phyloP scores from a whole-genome alignment of 2,329 filamentous ascomycete species.

The Aureobasidium sp. region DNA sequence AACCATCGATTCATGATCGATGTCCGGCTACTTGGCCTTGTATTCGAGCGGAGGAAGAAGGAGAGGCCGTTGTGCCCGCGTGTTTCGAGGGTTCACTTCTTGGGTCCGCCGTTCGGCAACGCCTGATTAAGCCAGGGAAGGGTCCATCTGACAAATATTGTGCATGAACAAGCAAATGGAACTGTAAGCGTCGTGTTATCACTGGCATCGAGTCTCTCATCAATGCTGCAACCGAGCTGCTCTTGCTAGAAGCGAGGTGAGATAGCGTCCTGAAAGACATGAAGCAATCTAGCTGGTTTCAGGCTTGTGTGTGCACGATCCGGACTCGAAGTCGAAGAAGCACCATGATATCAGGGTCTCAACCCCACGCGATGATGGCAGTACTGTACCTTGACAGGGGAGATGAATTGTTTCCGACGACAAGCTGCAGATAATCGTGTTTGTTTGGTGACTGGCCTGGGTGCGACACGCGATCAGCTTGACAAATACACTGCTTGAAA shows the following conservation, averaged over 20 bases:
- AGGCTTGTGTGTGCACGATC: conserved; percentile 3
- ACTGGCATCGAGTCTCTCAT: neutral
- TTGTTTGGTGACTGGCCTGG: neutral
- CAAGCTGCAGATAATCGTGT: neutral
- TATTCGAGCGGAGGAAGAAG: neutral
- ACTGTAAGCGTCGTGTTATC: neutral
- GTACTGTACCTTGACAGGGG: neutral
- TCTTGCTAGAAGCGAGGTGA: conserved; percentile 4
- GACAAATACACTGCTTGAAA: neutral
- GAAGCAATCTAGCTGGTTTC: conserved; percentile 2
- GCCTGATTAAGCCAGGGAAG: neutral
- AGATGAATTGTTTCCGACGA: neutral
- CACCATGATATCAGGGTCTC: neutral
- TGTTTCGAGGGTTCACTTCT: conserved; percentile 5
- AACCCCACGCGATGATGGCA: conserved; percentile 1
- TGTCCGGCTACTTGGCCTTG: neutral
- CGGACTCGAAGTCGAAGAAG: conserved; percentile 4
- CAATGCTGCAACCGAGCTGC: neutral
- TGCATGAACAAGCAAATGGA: conserved; percentile 9
- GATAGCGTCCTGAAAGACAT: neutral
- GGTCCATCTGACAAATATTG: conserved; percentile 10
- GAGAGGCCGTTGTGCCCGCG: neutral
- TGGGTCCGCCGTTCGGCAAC: neutral
- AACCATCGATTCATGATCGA: neutral
- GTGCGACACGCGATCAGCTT: neutral